Percentiles rank a stretch among this genome's conserved stretches.
These are phyloP conservation scores for Boletus insuetus DNA, from an alignment of 768 basidiomycete species.

Conservation along the genomic window DNA sequence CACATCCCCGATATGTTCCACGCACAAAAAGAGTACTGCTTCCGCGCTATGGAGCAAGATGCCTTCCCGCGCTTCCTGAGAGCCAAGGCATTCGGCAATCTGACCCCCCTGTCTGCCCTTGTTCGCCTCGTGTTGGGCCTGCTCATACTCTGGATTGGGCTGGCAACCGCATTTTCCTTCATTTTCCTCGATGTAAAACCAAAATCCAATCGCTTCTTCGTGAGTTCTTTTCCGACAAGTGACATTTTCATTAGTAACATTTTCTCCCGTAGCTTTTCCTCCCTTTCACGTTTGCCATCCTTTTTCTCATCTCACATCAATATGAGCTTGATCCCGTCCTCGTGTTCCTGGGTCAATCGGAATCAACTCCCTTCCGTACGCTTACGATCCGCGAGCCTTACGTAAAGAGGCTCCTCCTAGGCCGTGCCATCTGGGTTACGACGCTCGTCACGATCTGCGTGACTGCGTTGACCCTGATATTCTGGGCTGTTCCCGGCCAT, in stretches of 20 bases:
- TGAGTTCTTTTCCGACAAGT: conserved; percentile 45
- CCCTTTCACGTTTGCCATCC: conserved; percentile 85
- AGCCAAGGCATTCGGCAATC: conserved; percentile 96
- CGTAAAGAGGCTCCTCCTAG: conserved; percentile 84
- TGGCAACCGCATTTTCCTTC: conserved; percentile 85
- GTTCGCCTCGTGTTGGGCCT: conserved; percentile 84
- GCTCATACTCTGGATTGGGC: conserved; percentile 90
- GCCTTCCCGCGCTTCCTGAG: conserved; percentile 93
- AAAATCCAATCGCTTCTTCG: conserved; percentile 91
- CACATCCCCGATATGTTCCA: conserved; percentile 97
- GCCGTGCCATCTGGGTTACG: conserved; percentile 90
- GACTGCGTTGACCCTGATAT: conserved; percentile 81
- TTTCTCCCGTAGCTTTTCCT: conserved; percentile 72
- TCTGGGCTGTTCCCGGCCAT: conserved; percentile 96
- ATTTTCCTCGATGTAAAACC: conserved; percentile 93
- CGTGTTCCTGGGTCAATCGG: conserved; percentile 89
- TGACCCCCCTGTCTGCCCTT: conserved; percentile 88
- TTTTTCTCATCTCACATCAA: conserved; percentile 92
- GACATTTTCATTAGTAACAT: background rate
- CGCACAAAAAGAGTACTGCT: conserved; percentile 95
- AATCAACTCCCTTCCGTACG: conserved; percentile 95
- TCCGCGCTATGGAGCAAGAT: conserved; percentile 94
- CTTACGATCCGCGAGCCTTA: conserved; percentile 91
- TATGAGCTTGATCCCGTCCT: conserved; percentile 97
- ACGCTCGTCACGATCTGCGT: conserved; percentile 75